Conservation (phyloP, 768 basidiomycete species). For the Amanita inopinata region DNA sequence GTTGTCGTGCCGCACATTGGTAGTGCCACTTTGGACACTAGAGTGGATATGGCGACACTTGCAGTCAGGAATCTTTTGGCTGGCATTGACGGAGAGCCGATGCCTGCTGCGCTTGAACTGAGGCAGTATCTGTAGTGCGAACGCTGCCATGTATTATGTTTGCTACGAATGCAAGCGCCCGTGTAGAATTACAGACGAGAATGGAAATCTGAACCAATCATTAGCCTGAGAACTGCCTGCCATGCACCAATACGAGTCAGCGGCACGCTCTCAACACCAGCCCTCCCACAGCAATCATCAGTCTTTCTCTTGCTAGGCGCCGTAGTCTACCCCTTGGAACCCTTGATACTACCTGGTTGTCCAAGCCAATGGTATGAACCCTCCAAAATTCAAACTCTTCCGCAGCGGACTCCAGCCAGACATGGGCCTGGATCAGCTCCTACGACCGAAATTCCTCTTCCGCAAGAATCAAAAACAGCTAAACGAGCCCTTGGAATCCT, state of each 20-base stretch:
- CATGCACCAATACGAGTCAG: too few relatives aligned
- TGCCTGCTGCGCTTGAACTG: slow-evolving; percentile 43
- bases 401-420: not conserved
- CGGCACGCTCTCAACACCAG: too few relatives aligned
- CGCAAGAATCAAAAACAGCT: not conserved
- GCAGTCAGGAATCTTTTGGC: slow-evolving; percentile 63
- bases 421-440: not conserved
- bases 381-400: not conserved
- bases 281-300: too few relatives aligned
- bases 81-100: slow-evolving; percentile 37
- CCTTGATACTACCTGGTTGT: too few relatives aligned
- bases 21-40: slow-evolving; percentile 80
- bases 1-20: slow-evolving; percentile 86
- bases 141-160: not conserved
- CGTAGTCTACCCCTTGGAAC: too few relatives aligned
- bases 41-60: slow-evolving; percentile 71
- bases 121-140: not conserved
- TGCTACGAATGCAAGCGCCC: too few relatives aligned
- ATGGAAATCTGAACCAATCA: too few relatives aligned
- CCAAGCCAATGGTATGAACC: too few relatives aligned
- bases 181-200: too few relatives aligned
- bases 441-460: slow-evolving; percentile 5
- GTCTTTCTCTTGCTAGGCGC: too few relatives aligned
- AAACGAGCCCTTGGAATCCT: not conserved
- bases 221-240: too few relatives aligned